Conservation (phyloP, 2,329 filamentous ascomycete species). For the Dactylellina sp. region DNA sequence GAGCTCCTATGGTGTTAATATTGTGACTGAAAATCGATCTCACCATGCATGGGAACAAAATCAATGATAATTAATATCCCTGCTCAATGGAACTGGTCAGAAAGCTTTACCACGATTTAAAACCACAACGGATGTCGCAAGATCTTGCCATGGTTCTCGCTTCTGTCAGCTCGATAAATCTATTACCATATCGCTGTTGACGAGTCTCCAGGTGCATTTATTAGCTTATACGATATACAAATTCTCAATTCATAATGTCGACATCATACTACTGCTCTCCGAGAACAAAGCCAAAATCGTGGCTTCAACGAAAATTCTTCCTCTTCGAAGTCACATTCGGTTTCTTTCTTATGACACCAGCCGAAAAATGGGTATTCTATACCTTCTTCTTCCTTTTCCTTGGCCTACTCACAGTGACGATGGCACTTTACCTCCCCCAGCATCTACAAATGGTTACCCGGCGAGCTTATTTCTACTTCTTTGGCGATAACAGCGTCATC, state of each 20-base stretch:
- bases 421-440: constrained; percentile 27
- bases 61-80: no score
- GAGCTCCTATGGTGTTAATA: no score
- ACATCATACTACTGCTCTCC: constrained; percentile 2
- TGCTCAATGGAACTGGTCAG: no score
- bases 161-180: no score
- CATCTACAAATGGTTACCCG: constrained; percentile 13
- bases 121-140: no score
- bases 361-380: constrained; percentile 64
- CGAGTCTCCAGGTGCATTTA: no score
- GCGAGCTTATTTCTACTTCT: constrained; percentile 31
- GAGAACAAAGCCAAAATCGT: constrained; percentile 24
- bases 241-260: background rate
- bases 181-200: no score
- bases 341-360: constrained; percentile 65
- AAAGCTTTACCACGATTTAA: no score
- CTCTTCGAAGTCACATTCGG: constrained; percentile 67
- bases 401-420: constrained; percentile 5
- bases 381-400: constrained; percentile 33
- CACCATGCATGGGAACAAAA: no score
- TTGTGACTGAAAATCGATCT: no score
- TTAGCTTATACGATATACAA: background rate
- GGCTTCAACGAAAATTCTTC: constrained; percentile 60
- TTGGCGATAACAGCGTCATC: constrained; percentile 19
- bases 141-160: no score